These are phyloP conservation scores for Avena sativa DNA, from an alignment of 176 grass and related monocot species.

Conservation along the genomic window DNA sequence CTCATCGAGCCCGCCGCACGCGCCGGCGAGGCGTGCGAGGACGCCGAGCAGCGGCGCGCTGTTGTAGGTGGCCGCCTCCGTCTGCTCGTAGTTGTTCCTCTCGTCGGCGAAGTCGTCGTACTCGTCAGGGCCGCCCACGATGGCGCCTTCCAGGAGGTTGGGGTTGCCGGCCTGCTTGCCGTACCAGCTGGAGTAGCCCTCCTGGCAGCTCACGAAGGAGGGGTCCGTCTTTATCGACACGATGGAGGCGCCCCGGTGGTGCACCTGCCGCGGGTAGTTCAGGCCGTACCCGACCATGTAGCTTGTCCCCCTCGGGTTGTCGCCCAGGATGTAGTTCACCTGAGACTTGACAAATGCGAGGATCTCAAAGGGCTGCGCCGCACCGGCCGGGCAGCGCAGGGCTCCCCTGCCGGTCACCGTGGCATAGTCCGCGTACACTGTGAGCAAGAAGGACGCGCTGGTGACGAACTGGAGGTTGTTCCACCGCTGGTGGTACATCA, in stretches of 20 bases:
- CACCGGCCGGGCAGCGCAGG: conserved; percentile 55
- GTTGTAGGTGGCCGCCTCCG: conserved; percentile 92
- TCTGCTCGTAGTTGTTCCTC: conserved; percentile 93
- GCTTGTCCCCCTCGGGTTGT: conserved; percentile 88
- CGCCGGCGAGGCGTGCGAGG: conserved; percentile 74
- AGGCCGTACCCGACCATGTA: conserved; percentile 95
- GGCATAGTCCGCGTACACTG: conserved; percentile 81
- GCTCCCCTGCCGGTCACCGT: conserved; percentile 38
- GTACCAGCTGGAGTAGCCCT: conserved; percentile 73
- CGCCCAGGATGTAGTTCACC: conserved; percentile 87
- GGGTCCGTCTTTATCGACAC: conserved; percentile 67
- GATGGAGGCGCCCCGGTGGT: conserved; percentile 92
- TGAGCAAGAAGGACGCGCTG: conserved; percentile 77
- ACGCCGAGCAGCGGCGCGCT: conserved; percentile 86
- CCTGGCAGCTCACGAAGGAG: conserved; percentile 75
- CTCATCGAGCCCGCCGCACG: conserved; percentile 55
- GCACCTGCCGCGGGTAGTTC: conserved; percentile 78
- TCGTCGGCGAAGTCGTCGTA: conserved; percentile 89
- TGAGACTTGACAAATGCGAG: conserved; percentile 78
- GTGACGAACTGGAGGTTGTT: conserved; percentile 98
- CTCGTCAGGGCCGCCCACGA: conserved; percentile 87
- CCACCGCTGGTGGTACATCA: conserved; percentile 91
- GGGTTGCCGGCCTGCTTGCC: conserved; percentile 58
- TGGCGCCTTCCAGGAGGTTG: conserved; percentile 78
- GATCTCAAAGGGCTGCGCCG: conserved; percentile 56